These are phyloP conservation scores for Hypomyces perniciosus DNA, from an alignment of 2,329 filamentous ascomycete genomes.

Conservation along the genomic window DNA sequence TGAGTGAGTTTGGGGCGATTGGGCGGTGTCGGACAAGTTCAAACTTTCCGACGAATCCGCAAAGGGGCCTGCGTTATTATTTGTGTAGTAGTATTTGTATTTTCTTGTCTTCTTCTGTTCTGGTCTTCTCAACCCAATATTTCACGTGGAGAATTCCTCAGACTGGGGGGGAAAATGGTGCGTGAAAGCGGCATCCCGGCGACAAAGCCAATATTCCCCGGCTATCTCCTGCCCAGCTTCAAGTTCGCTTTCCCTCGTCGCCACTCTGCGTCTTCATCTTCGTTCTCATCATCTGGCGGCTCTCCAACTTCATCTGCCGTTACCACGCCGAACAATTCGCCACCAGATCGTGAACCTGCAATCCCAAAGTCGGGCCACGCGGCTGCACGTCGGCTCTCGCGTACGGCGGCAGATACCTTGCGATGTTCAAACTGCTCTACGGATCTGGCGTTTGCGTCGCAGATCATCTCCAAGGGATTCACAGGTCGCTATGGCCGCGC, in stretches of 20 bases:
- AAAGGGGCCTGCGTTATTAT: too few relatives aligned
- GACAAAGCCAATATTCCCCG: slow-evolving; percentile 41
- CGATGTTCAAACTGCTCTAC: slow-evolving; percentile 53
- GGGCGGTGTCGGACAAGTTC: neutral
- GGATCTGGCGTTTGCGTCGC: slow-evolving; percentile 54
- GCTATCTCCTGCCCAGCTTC: slow-evolving; percentile 47
- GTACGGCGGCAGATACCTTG: slow-evolving; percentile 47
- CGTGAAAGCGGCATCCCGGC: slow-evolving; percentile 35
- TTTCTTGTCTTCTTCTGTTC: neutral
- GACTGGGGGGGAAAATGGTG: slow-evolving; percentile 19
- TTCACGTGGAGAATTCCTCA: neutral
- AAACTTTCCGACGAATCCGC: too few relatives aligned
- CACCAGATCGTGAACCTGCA: slow-evolving; percentile 14
- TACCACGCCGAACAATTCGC: slow-evolving; percentile 25
- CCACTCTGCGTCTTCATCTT: slow-evolving; percentile 28
- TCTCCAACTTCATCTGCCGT: slow-evolving; percentile 23
- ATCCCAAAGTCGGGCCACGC: neutral
- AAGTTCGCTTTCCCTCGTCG: slow-evolving; percentile 42
- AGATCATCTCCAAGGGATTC: slow-evolving; percentile 61
- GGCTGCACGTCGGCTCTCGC: slow-evolving; percentile 28
- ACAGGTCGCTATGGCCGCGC: slow-evolving; percentile 60
- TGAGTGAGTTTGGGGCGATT: neutral
- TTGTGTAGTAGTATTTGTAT: too few relatives aligned
- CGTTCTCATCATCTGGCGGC: slow-evolving; percentile 26
- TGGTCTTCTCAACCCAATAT: neutral